A percentile compares a stretch with the other conserved stretches of the same genome.
Conservation (phyloP, 805 yeast genomes). For the Scheffersomyces amazonensis region DNA sequence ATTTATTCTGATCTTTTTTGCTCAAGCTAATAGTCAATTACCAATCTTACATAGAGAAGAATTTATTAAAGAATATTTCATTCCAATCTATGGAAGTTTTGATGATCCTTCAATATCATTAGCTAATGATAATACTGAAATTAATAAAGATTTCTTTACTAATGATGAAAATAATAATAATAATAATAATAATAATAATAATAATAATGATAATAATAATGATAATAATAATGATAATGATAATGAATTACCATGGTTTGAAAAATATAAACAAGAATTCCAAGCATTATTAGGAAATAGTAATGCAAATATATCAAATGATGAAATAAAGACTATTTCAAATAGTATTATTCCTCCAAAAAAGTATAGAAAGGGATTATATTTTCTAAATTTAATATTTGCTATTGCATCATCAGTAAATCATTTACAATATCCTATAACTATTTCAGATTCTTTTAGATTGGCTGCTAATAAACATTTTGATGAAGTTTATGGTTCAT, state of each 20-base stretch:
- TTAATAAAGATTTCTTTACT: conserved; percentile 30
- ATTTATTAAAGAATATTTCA: conserved; percentile 62
- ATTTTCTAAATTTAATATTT: conserved; percentile 71
- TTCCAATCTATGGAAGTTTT: conserved; percentile 76
- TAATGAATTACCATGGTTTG: conserved; percentile 34
- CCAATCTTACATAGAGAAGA: conserved; percentile 83
- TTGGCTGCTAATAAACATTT: conserved; percentile 60
- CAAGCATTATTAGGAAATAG: conserved; percentile 5
- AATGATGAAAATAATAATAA: neutral
- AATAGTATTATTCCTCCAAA: conserved; percentile 43
- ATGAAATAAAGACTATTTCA: conserved; percentile 32
- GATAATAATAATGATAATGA: conserved; percentile 11
- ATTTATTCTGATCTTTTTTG: conserved; percentile 63
- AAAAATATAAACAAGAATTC: conserved; percentile 35
- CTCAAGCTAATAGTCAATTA: conserved; percentile 77
- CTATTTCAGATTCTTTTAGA: conserved; percentile 67
- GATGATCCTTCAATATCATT: conserved; percentile 51
- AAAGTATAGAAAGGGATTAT: conserved; percentile 52
- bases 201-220: conserved; percentile 38
- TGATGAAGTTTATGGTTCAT: conserved; percentile 54
- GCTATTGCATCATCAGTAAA: conserved; percentile 78
- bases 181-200: conserved; percentile 46
- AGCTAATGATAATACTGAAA: conserved; percentile 55
- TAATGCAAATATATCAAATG: conserved; percentile 6
- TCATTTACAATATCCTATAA: conserved; percentile 62